Conservation (phyloP, 176 grass and related monocot genomes). For the Cocos nucifera region DNA sequence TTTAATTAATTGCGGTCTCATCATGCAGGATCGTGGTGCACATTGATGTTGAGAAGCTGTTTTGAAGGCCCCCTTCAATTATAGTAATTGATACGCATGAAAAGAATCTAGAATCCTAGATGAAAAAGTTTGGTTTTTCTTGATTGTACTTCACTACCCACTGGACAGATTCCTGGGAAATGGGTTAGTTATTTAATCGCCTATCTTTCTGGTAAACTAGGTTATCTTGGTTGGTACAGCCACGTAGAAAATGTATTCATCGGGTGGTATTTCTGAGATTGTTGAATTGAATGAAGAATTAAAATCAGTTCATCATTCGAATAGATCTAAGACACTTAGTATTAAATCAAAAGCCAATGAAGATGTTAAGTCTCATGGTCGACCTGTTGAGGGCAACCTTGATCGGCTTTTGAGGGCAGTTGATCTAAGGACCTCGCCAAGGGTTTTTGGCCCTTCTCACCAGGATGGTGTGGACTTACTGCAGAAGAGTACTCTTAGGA, state of each 20-base stretch:
- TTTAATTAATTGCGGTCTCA: too few relatives aligned
- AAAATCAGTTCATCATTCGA: slow-evolving; percentile 15
- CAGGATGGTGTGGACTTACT: slow-evolving; percentile 21
- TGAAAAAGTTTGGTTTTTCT: too few relatives aligned
- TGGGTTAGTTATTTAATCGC: slow-evolving; percentile 14
- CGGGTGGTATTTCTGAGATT: slow-evolving; percentile 75
- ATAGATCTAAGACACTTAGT: slow-evolving; percentile 35
- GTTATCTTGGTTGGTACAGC: slow-evolving; percentile 10
- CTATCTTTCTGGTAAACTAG: slow-evolving; percentile 19
- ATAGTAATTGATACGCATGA: too few relatives aligned
- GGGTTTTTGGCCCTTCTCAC: slow-evolving; percentile 32
- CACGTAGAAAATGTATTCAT: slow-evolving; percentile 34
- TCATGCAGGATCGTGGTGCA: too few relatives aligned
- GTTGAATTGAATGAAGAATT: slow-evolving; percentile 74
- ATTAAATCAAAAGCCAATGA: slow-evolving; percentile 50
- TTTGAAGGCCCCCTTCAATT: too few relatives aligned
- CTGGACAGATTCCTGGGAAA: slow-evolving; percentile 14
- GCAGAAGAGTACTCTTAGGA: slow-evolving; percentile 37
- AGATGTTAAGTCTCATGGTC: slow-evolving; percentile 23
- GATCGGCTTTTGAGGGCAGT: slow-evolving; percentile 69
- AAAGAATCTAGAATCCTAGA: too few relatives aligned
- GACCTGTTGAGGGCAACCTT: slow-evolving; percentile 52
- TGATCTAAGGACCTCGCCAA: slow-evolving; percentile 40
- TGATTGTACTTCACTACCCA: too few relatives aligned
- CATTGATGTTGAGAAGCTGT: too few relatives aligned